A percentile compares a stretch with the other conserved stretches of the same genome.
These are phyloP conservation scores for Cyclotella sp. DNA, from an alignment of 108 stramenopile species.

Conservation along the genomic window DNA sequence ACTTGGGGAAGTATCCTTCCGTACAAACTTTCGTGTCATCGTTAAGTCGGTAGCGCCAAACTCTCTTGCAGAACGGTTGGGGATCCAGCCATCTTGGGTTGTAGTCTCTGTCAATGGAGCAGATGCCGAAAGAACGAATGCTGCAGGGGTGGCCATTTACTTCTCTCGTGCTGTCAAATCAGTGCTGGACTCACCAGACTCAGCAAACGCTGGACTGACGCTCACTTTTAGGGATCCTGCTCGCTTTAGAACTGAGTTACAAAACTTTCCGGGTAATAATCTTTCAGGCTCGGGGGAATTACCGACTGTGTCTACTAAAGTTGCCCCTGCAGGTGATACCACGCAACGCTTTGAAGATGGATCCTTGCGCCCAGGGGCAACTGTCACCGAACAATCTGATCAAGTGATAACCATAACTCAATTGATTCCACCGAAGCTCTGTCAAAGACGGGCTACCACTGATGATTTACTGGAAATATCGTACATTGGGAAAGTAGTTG, in stretches of 20 bases:
- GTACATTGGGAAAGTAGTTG: conserved; percentile 74
- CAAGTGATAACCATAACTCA: conserved; percentile 77
- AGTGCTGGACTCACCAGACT: conserved; percentile 14
- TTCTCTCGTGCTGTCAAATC: conserved; percentile 57
- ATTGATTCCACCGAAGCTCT: conserved; percentile 78
- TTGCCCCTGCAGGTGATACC: conserved; percentile 82
- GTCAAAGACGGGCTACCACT: conserved; percentile 63
- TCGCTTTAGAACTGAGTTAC: conserved; percentile 56
- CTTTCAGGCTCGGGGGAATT: conserved; percentile 28
- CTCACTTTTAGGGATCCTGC: conserved; percentile 77
- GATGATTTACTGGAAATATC: conserved; percentile 86
- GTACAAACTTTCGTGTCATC: conserved; percentile 74
- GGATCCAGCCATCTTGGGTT: conserved; percentile 71
- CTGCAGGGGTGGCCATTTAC: conserved; percentile 72
- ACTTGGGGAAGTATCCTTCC: conserved; percentile 74
- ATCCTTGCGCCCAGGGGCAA: conserved; percentile 50
- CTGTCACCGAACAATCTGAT: conserved; percentile 63
- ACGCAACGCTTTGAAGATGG: conserved; percentile 77
- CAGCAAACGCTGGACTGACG: conserved; percentile 33
- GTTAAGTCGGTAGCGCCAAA: conserved; percentile 75
- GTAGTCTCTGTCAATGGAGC: conserved; percentile 71
- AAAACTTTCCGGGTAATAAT: conserved; percentile 39
- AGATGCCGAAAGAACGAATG: conserved; percentile 65
- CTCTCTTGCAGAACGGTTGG: conserved; percentile 65
- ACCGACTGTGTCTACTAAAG: conserved; percentile 60